Base-by-base conservation (phyloP, 2,329 filamentous ascomycete species). In the Westerdykella sp. region DNA sequence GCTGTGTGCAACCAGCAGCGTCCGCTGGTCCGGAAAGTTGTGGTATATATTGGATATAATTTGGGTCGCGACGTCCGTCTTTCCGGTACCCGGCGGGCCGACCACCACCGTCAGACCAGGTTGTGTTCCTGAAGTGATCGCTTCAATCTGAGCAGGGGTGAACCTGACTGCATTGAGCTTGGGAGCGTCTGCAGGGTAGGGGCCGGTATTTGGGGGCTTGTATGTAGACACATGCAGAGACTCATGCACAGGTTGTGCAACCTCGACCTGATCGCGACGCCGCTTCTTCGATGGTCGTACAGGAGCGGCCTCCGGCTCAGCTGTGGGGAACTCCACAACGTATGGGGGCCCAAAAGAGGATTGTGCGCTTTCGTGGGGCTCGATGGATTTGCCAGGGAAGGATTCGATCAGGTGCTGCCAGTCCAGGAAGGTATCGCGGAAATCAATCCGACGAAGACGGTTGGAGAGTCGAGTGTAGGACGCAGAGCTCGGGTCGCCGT, bases 31-130 rank as follows among this genome's bases (percentile, higher is more conserved):
- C 6, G 93, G 90, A 63, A 96, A 98, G 69, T 97, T 95, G 73
- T 97, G 91, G 63, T 98, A 98, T 55, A 98, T 85, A 66, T 97
- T 96, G 72, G 87, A 96, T 70, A 98, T 98, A 63, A 97, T 94
- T 67, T 98, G 93, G 4, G 91, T 96, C 38, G 89, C 90, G 41
- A 98, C 93, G 68, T 98, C 93, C n/a, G 93, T 98, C 73, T 98
- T 98, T 49, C 94, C 93, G 6, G 93, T 98, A 42, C 93, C 93
- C 6, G 93, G 93, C 42, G 93, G 93, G 1, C 93, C 93, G 49
- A 98, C 87, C 54, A 98, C 85, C 38, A 98, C 80, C 1, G 91
- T 96, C 40, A 98, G 75, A 15, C 94, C 93, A 30, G 93, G 91
- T 58, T 98, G 94, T 6, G 87, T 90, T 15, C 93, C 93, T 34